Evolutionary conservation across 2,329 filamentous ascomycete species (phyloP), one percentile per base, ranked within the genome.

Genomic region (Biscogniauxia sp.): DNA sequence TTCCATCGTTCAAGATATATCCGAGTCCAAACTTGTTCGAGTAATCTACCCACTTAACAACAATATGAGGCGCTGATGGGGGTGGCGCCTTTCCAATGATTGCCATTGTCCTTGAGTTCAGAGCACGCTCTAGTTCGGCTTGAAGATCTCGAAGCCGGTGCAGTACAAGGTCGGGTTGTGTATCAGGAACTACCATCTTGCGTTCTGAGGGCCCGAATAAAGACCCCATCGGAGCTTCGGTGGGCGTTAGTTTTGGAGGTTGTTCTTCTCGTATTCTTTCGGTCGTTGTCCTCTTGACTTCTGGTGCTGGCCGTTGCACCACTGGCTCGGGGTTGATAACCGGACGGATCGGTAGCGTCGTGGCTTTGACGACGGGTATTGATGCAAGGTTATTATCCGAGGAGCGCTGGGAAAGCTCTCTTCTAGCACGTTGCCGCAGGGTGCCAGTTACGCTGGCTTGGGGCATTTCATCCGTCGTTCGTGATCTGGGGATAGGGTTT

Each of bases 31-130:
- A 92, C 73, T 93, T 93, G 75, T 93, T 92, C 61, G 90, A 92
- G 74, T 95, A 95, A 73, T 95, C 91, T 6, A 95, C 91, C 91
- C 91, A 95, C 72, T 93, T 92, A 11, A 89, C 84, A 13, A 89
- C 86, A 52, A 89, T 84, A 71, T 87, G 77, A 71, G 89, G 82
- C 72, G 88, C 74, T 63, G 87, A 71, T 71, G 83, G 78, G 58
- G 82, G 74, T 63, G 81, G 75, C 60, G 82, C 78, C 75, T 85
- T 83, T 9, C 83, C 78, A 54, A 87, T 77, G 57, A 87, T 79
- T 20, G 86, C 86, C 80, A 86, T 87, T 0, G 85, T 80, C 69
- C 87, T 81, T 49, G 86, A 80, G 66, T 88, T 88, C 7, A 89
- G 75, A 2, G 86, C 85, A 53, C 86, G 78, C 66, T 88, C 85